Percentiles rank a stretch among this genome's conserved stretches.
phyloP scores from a whole-genome alignment of 2,329 filamentous ascomycete species.

The Xylariales sp. region DNA sequence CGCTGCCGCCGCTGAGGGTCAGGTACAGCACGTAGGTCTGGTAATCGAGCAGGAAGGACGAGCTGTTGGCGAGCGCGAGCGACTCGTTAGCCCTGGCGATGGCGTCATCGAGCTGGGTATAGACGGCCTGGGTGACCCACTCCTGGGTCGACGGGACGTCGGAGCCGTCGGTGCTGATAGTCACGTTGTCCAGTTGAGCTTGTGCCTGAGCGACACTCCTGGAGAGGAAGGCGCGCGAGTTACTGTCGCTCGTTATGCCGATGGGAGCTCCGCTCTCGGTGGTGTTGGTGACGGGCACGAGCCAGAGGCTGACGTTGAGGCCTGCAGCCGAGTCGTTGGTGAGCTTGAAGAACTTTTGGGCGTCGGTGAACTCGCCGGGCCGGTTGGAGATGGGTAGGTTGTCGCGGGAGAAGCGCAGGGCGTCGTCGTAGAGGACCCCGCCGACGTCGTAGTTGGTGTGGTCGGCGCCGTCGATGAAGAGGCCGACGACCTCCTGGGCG shows the following conservation, averaged over 20 bases:
- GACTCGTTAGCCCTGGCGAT: background rate
- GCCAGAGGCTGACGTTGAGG: conserved; percentile 1
- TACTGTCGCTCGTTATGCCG: conserved; percentile 1
- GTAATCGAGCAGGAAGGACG: conserved; percentile 3
- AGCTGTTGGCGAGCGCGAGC: conserved; percentile 2
- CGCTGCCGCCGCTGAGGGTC: background rate
- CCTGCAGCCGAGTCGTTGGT: conserved; percentile 2
- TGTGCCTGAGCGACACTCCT: background rate
- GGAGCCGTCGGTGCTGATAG: conserved; percentile 1
- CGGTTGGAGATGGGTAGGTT: conserved; percentile 1
- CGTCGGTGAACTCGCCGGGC: conserved; percentile 1
- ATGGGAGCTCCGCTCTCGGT: background rate
- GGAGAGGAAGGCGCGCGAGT: background rate
- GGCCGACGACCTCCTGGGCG: conserved; percentile 2
- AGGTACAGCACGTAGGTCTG: background rate
- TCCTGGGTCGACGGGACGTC: conserved; percentile 1
- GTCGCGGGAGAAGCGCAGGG: conserved; percentile 1
- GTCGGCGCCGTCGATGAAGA: conserved; percentile 2
- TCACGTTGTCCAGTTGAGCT: background rate
- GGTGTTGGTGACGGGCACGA: conserved; percentile 3
- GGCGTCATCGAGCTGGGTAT: conserved; percentile 2
- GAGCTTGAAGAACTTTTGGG: background rate
- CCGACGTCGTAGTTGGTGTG: background rate
- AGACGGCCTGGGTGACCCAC: background rate
- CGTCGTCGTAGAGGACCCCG: background rate